Conservation (phyloP, 306 rosid species). For the Phaseolus lunatus region DNA sequence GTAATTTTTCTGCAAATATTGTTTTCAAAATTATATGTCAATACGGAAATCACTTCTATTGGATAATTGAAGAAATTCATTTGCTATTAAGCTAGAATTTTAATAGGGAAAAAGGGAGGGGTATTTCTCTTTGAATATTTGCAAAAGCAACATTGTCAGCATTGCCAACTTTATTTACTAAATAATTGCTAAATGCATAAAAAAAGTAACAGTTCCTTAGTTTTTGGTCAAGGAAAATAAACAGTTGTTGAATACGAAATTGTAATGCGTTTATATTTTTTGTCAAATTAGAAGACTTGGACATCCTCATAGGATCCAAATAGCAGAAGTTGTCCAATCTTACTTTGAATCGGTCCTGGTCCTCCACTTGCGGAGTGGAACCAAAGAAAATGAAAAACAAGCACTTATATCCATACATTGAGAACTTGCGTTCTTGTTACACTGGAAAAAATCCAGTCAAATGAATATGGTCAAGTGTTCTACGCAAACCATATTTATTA, state of each 20-base stretch:
- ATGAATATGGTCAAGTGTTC: constrained; percentile 84
- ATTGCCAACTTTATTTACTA: constrained; percentile 20
- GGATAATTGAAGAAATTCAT: constrained; percentile 21
- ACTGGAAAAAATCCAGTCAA: constrained; percentile 78
- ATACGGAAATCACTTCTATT: constrained; percentile 9
- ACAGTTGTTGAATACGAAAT: background rate
- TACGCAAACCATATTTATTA: constrained; percentile 73
- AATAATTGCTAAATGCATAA: constrained; percentile 11
- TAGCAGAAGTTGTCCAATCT: constrained; percentile 44
- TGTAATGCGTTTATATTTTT: constrained; percentile 37
- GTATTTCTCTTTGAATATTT: background rate
- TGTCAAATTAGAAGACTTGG: constrained; percentile 43
- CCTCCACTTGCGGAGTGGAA: constrained; percentile 39
- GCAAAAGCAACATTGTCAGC: constrained; percentile 10
- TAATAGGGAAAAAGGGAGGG: background rate
- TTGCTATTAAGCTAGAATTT: constrained; percentile 15
- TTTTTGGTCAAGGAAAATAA: constrained; percentile 5
- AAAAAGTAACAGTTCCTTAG: background rate
- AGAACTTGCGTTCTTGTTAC: constrained; percentile 43
- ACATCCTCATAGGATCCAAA: constrained; percentile 45
- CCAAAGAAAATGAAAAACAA: constrained; percentile 16
- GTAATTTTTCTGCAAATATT: constrained; percentile 21
- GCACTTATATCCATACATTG: constrained; percentile 16
- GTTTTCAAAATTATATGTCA: background rate
- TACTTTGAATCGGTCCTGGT: constrained; percentile 42